These are phyloP conservation scores for Umbelopsis ramanniana DNA, from an alignment of 192 early-diverging fungal species.

Conservation along the genomic window DNA sequence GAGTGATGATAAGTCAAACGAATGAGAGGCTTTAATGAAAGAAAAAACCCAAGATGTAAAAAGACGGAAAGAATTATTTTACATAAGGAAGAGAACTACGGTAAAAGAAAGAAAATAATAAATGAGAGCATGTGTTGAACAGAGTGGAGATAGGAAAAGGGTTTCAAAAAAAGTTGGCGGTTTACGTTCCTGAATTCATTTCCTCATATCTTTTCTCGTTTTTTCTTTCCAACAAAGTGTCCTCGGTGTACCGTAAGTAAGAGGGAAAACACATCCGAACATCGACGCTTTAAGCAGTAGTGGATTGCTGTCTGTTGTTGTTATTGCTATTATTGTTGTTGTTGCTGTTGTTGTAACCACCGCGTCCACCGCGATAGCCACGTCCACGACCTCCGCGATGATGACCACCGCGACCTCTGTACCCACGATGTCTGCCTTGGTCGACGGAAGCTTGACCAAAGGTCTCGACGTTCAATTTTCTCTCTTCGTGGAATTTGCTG, in stretches of 20 bases:
- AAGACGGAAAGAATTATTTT: slow-evolving; percentile 18
- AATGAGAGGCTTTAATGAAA: not conserved
- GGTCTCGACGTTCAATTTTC: slow-evolving; percentile 92
- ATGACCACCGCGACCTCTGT: slow-evolving; percentile 57
- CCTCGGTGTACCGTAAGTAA: not conserved
- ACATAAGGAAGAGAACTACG: not conserved
- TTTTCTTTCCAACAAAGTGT: not conserved
- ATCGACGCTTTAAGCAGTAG: not conserved
- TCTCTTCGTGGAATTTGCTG: slow-evolving; percentile 82
- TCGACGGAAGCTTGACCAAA: slow-evolving; percentile 89
- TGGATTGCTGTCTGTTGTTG: slow-evolving; percentile 16
- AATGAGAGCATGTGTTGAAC: not conserved
- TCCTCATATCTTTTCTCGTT: too few relatives aligned
- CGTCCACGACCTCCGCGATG: slow-evolving; percentile 49
- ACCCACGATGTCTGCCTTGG: slow-evolving; percentile 65
- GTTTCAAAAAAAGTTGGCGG: too few relatives aligned
- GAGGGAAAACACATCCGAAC: not conserved
- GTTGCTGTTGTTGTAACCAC: slow-evolving; percentile 9
- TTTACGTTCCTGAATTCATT: too few relatives aligned
- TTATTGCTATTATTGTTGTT: not conserved
- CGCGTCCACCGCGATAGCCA: slow-evolving; percentile 51
- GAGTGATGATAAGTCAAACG: not conserved
- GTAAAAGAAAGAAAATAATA: not conserved
- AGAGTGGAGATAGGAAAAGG: not conserved
- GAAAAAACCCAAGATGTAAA: slow-evolving; percentile 3